A percentile compares a stretch with the other conserved stretches of the same genome.
These are phyloP conservation scores for Ciborinia camelliae DNA, from an alignment of 2,329 filamentous ascomycete species.

Conservation along the genomic window DNA sequence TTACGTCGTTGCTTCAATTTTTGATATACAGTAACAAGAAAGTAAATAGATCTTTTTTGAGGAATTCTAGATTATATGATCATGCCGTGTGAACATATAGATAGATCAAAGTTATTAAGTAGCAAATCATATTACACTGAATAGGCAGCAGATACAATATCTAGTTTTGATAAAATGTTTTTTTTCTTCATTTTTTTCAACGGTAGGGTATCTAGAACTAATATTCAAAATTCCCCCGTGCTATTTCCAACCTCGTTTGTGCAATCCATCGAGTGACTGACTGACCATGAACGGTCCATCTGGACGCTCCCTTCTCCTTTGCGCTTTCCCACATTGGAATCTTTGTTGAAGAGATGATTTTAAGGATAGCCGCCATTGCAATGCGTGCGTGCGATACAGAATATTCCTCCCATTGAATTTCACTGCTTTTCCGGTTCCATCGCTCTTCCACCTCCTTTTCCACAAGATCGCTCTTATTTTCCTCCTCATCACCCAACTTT, in stretches of 20 bases:
- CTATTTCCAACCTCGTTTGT: neutral
- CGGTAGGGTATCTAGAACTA: conserved; percentile 10
- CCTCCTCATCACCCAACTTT: neutral
- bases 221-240: neutral
- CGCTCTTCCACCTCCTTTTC: neutral
- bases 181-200: neutral
- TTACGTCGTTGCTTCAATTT: neutral
- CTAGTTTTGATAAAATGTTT: neutral
- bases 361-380: conserved; percentile 6
- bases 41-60: neutral
- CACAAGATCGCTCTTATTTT: neutral
- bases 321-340: conserved; percentile 4
- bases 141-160: neutral
- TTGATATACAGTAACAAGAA: too few species aligned
- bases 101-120: neutral
- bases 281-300: neutral
- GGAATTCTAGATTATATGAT: neutral
- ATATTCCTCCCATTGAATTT: neutral
- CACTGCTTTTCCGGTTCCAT: neutral
- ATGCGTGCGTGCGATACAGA: neutral
- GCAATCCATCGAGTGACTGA: conserved; percentile 1
- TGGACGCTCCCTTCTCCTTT: neutral
- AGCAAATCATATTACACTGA: neutral
- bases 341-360: conserved; percentile 3
- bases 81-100: neutral